Evolutionary conservation across 140 eudicot genomes (phyloP).

Genomic region (Bidens hawaiensis): DNA sequence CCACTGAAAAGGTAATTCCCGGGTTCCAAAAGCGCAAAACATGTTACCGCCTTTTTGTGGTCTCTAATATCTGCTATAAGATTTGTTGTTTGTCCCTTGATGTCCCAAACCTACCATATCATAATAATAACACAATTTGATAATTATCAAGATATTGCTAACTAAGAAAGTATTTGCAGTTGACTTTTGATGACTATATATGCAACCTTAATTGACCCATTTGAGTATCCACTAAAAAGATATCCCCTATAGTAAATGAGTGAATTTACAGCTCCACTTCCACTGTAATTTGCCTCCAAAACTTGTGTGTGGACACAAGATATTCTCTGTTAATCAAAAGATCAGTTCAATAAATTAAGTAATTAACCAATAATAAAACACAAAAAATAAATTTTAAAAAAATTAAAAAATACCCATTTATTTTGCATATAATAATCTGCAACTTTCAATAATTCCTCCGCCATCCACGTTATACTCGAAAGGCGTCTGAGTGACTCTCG

Average conservation of each 20-base stretch:
- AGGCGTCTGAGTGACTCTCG: constrained; percentile 80
- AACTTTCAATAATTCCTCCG: constrained; percentile 75
- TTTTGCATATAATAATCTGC: constrained; percentile 79
- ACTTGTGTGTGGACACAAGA: constrained; percentile 83
- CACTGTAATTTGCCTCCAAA: constrained; percentile 50
- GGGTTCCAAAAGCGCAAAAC: constrained; percentile 61
- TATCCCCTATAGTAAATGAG: constrained; percentile 71
- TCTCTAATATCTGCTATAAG: constrained; percentile 54
- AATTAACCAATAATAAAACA: not conserved
- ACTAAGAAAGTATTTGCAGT: not conserved
- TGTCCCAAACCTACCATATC: constrained; percentile 63
- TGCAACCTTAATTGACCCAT: constrained; percentile 72
- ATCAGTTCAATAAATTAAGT: constrained; percentile 13
- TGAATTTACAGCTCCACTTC: constrained; percentile 73
- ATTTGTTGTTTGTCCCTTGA: constrained; percentile 61
- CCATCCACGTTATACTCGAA: constrained; percentile 79
- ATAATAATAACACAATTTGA: not conserved
- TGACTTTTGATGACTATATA: not conserved
- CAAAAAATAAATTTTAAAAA: not conserved
- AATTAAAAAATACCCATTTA: constrained; percentile 66
- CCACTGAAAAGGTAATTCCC: constrained; percentile 73
- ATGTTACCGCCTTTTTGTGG: constrained; percentile 80
- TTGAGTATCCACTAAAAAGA: constrained; percentile 70
- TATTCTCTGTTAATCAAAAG: constrained; percentile 47
- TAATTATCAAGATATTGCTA: not conserved